Evolutionary conservation across 345 rosid genomes (phyloP).

Genomic region (Trapa bicornis): DNA sequence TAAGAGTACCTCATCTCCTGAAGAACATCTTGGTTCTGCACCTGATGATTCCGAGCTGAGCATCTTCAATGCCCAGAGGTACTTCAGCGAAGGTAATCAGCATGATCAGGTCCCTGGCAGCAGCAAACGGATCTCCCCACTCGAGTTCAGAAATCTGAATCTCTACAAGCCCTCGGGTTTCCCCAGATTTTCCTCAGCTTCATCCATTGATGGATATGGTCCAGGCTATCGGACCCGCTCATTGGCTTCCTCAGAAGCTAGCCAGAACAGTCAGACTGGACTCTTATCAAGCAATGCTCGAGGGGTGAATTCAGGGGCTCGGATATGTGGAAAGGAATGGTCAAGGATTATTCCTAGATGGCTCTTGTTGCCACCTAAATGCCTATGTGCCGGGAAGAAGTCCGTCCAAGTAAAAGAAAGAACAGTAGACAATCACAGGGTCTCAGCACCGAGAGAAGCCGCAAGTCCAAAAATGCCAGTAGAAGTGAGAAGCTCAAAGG

Average conservation of each 20-base stretch:
- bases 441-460: neutral
- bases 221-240: slow-evolving; percentile 28
- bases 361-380: slow-evolving; percentile 48
- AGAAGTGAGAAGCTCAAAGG: neutral
- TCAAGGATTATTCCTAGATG: slow-evolving; percentile 14
- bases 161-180: slow-evolving; percentile 9
- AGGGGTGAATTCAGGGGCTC: slow-evolving; percentile 30
- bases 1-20: slow-evolving; percentile 7
- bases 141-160: slow-evolving; percentile 8
- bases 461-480: neutral
- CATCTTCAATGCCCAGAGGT: slow-evolving; percentile 61
- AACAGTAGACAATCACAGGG: slow-evolving; percentile 8
- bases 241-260: slow-evolving; percentile 72
- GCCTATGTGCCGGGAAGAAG: slow-evolving; percentile 53
- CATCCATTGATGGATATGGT: slow-evolving; percentile 38
- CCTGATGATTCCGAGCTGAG: slow-evolving; percentile 49
- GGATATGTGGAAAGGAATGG: slow-evolving; percentile 21
- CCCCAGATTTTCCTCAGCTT: slow-evolving; percentile 49
- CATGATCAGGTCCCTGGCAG: slow-evolving; percentile 6
- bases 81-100: slow-evolving; percentile 40
- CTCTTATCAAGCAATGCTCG: slow-evolving; percentile 41
- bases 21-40: slow-evolving; percentile 15
- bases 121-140: slow-evolving; percentile 23
- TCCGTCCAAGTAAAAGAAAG: slow-evolving; percentile 66
- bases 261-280: slow-evolving; percentile 88